These are phyloP conservation scores for Fusarium fujikuroi DNA, from an alignment of 2,329 filamentous ascomycete species.

Conservation along the genomic window DNA sequence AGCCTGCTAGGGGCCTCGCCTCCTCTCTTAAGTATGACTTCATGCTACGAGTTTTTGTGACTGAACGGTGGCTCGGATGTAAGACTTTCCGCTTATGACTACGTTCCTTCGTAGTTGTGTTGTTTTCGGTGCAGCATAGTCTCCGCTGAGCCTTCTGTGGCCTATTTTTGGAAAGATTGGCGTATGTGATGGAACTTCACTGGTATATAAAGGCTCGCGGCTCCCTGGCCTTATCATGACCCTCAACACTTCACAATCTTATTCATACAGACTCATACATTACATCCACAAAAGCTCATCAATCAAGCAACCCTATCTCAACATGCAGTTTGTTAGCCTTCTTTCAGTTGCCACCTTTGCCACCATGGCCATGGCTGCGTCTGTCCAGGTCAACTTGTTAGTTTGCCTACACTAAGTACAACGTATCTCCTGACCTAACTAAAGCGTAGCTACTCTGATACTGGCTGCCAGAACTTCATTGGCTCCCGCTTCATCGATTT, in stretches of 20 bases:
- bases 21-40: no score
- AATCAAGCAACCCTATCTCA: not conserved
- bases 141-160: rapidly evolving
- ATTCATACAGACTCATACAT: not conserved
- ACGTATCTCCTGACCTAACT: no score
- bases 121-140: rapidly evolving
- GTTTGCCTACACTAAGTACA: not conserved
- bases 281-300: rapidly evolving
- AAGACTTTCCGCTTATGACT: not conserved
- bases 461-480: conserved; percentile 8
- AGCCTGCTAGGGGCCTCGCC: no score
- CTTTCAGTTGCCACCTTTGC: not conserved
- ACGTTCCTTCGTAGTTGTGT: not conserved
- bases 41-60: not conserved
- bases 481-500: conserved; percentile 9
- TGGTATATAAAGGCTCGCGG: not conserved
- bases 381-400: conserved; percentile 10
- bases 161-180: rapidly evolving
- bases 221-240: rapidly evolving
- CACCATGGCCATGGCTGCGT: not conserved
- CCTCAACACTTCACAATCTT: not conserved
- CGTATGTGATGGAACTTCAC: no score
- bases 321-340: not conserved
- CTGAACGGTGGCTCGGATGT: not conserved
- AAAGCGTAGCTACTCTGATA: not conserved